Base-by-base conservation (phyloP, 331 rosid genomes). In the Acacia pycnantha region DNA sequence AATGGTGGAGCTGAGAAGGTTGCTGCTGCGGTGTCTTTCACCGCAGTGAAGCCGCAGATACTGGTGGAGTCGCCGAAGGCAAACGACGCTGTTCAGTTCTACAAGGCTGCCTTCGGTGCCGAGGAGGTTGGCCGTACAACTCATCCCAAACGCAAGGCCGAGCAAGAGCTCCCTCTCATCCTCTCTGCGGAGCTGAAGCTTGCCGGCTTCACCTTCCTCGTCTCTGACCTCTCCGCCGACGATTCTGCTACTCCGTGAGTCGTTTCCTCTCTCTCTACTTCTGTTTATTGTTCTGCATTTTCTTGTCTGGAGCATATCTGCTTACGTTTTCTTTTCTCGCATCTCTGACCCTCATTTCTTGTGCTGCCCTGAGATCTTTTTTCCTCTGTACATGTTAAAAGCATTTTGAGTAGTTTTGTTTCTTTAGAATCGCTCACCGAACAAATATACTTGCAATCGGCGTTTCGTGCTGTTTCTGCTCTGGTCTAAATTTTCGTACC, bases 101-200 rank as follows among this genome's bases (percentile, higher is more conserved):
- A 93, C 84, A 92, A 90, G 87, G 71, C 88, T 0, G 98, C 89
- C 18, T 91, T 91, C 14, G 98, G 91, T 1, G 98, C 97, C 0
- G 94, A 86, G 51, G 98, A 95, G 79, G 79, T 90, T 35, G 14
- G 79, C 58, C 97, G 95, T 21, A 35, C 84, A 12, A 4, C 80
- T 43, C 83, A 89, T 76, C 77, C 95, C 4, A 95, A 95, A 86
- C 97, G 98, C 56, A 95, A 95, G 87, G 97, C 97, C 0, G 98
- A 90, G 33, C 97, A 88, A 5, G 98, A 95, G 79, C 79, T 65
- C 8, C 97, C 97, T 41, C 90, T 80, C 79, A 77, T 95, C 9
- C 88, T 85, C 77, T 86, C 84, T 0, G 97, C 93, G 11, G 87
- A 89, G 84, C 92, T 95, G 73, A 84, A 86, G 72, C 79, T 95